Conservation (phyloP, 148 eudicot species). For the Rhododendron kiyosumense region DNA sequence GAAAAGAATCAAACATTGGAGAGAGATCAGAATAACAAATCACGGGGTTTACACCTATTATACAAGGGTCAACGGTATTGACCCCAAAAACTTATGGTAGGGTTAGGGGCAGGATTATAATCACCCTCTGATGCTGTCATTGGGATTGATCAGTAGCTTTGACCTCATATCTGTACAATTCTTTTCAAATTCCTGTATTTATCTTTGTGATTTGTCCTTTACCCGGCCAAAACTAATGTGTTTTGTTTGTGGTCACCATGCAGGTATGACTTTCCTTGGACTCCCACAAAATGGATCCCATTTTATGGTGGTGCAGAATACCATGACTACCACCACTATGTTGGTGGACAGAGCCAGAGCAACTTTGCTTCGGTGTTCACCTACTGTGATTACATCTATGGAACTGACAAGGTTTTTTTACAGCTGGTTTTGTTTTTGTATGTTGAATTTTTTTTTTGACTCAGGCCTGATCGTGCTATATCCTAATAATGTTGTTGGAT, state of each 20-base stretch:
- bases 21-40: background rate
- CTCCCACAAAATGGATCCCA: slow-evolving; percentile 79
- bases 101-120: background rate
- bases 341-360: slow-evolving; percentile 96
- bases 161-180: background rate
- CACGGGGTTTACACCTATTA: background rate
- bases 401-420: slow-evolving; percentile 83
- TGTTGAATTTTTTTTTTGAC: slow-evolving; percentile 4
- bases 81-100: background rate
- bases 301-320: slow-evolving; percentile 95
- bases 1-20: background rate
- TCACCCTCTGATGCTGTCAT: background rate
- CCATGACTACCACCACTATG: slow-evolving; percentile 98
- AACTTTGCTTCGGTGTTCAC: slow-evolving; percentile 97
- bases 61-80: background rate
- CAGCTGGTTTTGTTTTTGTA: slow-evolving; percentile 5
- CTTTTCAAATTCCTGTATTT: background rate
- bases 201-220: background rate
- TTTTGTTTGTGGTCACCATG: slow-evolving; percentile 16
- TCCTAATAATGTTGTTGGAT: slow-evolving; percentile 14
- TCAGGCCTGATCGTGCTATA: slow-evolving; percentile 16
- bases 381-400: slow-evolving; percentile 94
- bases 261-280: slow-evolving; percentile 95
- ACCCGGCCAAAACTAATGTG: background rate
- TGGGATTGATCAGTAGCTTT: too few species aligned